Percentiles rank a stretch among this genome's conserved stretches.
Evolutionary conservation across 106 monocot genomes (phyloP).

Genomic region (Dendrobium huoshanense): DNA sequence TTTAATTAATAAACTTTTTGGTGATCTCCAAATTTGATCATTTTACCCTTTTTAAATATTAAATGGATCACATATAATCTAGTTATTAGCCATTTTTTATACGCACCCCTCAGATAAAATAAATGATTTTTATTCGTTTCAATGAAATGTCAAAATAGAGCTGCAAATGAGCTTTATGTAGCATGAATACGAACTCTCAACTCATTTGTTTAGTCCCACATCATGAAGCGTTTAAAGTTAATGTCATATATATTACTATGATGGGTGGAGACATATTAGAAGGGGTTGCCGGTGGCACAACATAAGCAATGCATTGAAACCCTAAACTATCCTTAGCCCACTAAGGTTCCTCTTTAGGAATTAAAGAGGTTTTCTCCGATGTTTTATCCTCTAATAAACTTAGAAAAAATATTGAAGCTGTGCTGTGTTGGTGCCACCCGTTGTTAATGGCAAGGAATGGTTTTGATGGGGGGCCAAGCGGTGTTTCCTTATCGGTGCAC

Average conservation of each 20-base stretch:
- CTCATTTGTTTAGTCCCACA: neutral
- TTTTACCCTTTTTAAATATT: no score
- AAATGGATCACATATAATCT: no score
- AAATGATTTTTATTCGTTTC: no score
- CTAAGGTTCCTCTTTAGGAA: neutral
- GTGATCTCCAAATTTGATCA: no score
- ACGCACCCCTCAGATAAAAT: no score
- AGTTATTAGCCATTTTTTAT: no score
- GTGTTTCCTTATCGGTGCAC: no score
- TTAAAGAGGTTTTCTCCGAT: neutral
- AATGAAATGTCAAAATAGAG: no score
- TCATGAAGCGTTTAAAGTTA: neutral
- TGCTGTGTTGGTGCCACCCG: neutral
- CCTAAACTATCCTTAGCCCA: neutral
- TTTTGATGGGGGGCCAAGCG: neutral
- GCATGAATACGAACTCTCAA: neutral
- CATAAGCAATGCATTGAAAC: neutral
- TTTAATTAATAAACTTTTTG: no score
- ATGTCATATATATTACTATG: no score
- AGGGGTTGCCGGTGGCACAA: neutral
- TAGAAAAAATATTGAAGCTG: neutral
- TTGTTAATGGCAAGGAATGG: neutral
- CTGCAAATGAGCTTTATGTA: no score
- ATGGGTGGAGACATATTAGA: no score
- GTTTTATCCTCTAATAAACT: neutral